Evolutionary conservation across 78 protist species (phyloP), one percentile per base, ranked within the genome.

Genomic region (slime mould (Dictyostelium discoideum)): DNA sequence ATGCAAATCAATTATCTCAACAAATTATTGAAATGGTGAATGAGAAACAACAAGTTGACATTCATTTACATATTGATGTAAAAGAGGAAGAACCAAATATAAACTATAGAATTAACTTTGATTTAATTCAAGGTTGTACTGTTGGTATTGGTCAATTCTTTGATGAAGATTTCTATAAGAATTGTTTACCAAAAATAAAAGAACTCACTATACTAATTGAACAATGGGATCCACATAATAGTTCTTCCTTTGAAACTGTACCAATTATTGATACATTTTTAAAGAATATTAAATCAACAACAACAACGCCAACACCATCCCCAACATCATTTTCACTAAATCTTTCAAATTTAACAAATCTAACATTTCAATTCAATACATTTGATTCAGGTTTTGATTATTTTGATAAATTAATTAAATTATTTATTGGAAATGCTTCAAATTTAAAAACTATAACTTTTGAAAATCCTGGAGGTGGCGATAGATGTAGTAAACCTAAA

Each of bases 31-130:
- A 69, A 69, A 26, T 69, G 32, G 0, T 4, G 0, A 9, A 26
- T 8, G 77, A 29, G 14, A n/a, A 69, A 69, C 77, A 29, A 26
- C 13, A 1, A 3, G 37, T 69, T 3, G 77, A 69, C 2, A 9
- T 69, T 11, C 77, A 69, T 69, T 69, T 69, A 69, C 18, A n/a
- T 69, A 24, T 69, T 0, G 77, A 69, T 69, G 77, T 69, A 69
- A 69, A 74, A 29, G 81, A 74, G 37, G 81, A 74, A 37, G 48
- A 74, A 14, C 81, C 42, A 74, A 74, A 74, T 74, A 37, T 74
- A 37, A 74, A 74, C 40, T 74, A 74, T 18, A 74, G 48, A 74
- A 29, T 74, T 3, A 69, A 69, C 26, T 69, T 69, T 18, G 77
- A 69, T 69, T 24, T 69, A 29, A 29, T 69, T 24, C 42, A 69